Conservation (phyloP, 805 yeast genomes). For the Allodekkera sacchari region DNA sequence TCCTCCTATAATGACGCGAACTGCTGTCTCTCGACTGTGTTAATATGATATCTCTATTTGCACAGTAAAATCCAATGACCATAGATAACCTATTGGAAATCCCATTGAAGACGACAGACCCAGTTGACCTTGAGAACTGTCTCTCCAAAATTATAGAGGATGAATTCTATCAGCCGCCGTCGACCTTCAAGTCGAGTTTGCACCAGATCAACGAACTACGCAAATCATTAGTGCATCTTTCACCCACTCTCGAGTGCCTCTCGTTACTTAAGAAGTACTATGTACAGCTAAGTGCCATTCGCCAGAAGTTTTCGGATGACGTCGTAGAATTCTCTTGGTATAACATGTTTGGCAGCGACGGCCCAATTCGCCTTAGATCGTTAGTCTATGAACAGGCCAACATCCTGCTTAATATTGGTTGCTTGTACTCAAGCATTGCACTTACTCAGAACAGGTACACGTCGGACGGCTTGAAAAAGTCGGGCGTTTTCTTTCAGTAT, state of each 20-base stretch:
- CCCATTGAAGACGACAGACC: conserved; percentile 31
- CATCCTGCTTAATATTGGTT: conserved; percentile 61
- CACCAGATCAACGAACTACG: conserved; percentile 36
- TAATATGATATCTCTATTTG: no score
- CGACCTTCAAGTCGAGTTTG: conserved; percentile 24
- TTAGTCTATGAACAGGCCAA: conserved; percentile 54
- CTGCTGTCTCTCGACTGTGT: no score
- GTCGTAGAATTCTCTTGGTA: conserved; percentile 63
- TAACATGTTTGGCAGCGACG: conserved; percentile 53
- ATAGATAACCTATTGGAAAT: conserved; percentile 28
- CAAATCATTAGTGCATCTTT: conserved; percentile 7
- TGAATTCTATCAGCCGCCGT: conserved; percentile 30
- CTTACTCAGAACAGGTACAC: conserved; percentile 33
- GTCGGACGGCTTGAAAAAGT: conserved; percentile 49
- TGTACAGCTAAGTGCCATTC: conserved; percentile 33
- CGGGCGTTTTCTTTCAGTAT: conserved; percentile 58
- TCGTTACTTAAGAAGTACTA: conserved; percentile 29
- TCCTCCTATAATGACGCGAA: no score
- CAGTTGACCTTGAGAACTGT: conserved; percentile 24
- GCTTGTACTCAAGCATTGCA: conserved; percentile 53
- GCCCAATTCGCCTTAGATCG: conserved; percentile 41
- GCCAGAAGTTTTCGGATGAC: conserved; percentile 56
- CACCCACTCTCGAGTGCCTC: conserved; percentile 12
- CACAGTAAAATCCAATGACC: conserved; percentile 5
- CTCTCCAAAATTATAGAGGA: conserved; percentile 29